These are phyloP conservation scores for Magnaporthales sp. DNA, from an alignment of 2,329 filamentous ascomycete genomes.

Conservation along the genomic window DNA sequence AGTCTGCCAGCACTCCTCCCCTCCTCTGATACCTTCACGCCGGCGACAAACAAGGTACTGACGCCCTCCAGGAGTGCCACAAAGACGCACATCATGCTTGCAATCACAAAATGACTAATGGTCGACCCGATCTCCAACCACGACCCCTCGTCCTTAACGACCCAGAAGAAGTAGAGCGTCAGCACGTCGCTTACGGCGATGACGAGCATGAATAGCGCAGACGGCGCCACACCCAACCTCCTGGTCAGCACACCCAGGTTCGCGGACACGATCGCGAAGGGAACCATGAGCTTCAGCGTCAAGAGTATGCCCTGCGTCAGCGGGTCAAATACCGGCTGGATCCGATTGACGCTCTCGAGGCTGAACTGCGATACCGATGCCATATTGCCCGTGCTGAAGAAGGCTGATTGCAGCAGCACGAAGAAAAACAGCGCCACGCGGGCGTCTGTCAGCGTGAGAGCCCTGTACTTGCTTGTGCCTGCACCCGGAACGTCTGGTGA, in stretches of 20 bases:
- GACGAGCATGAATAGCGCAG: slow-evolving; percentile 86
- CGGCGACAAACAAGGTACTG: slow-evolving; percentile 73
- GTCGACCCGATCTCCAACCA: slow-evolving; percentile 98
- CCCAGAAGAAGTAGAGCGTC: slow-evolving; percentile 95
- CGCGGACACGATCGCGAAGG: slow-evolving; percentile 85
- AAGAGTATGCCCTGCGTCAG: slow-evolving; percentile 85
- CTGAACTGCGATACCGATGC: slow-evolving; percentile 91
- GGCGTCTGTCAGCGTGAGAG: slow-evolving; percentile 72
- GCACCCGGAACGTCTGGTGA: not conserved
- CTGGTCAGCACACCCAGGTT: slow-evolving; percentile 91
- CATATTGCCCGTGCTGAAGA: slow-evolving; percentile 95
- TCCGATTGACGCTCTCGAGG: slow-evolving; percentile 77
- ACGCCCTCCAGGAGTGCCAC: slow-evolving; percentile 80
- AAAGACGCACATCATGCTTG: slow-evolving; percentile 81
- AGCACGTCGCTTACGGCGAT: slow-evolving; percentile 86
- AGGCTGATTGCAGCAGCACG: slow-evolving; percentile 86
- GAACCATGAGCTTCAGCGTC: slow-evolving; percentile 82
- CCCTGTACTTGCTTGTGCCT: slow-evolving; percentile 36
- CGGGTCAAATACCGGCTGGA: slow-evolving; percentile 88
- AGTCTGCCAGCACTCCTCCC: not conserved
- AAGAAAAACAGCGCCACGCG: slow-evolving; percentile 93
- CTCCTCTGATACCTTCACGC: slow-evolving; percentile 54
- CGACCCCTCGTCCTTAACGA: slow-evolving; percentile 90
- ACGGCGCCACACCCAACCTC: slow-evolving; percentile 73
- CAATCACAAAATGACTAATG: slow-evolving; percentile 92